phyloP scores from a whole-genome alignment of 148 eudicot genomes.

The Camellia granthamiana region DNA sequence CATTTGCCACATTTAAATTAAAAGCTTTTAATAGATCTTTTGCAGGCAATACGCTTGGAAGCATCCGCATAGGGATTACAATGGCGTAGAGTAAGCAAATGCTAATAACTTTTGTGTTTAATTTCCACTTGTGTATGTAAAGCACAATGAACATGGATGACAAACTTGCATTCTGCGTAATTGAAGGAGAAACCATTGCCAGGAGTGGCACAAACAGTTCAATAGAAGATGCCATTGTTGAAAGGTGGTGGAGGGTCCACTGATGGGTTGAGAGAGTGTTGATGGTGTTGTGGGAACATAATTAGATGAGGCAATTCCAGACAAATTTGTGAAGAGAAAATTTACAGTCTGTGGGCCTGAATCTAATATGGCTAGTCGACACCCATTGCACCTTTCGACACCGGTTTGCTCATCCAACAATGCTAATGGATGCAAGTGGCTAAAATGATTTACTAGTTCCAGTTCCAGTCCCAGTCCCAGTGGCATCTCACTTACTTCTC shows the following conservation, averaged over 20 bases:
- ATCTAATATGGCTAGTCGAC: background rate
- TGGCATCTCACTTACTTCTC: background rate
- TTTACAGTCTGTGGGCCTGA: background rate
- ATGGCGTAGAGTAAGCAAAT: background rate
- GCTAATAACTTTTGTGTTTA: background rate
- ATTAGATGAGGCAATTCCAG: background rate
- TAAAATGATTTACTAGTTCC: background rate
- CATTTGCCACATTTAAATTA: background rate
- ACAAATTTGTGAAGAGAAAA: background rate
- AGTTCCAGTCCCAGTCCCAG: no score
- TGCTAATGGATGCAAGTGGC: background rate
- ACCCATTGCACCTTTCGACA: background rate
- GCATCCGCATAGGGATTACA: background rate
- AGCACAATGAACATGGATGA: no score
- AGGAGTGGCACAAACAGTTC: background rate
- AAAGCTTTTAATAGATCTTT: background rate
- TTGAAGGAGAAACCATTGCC: background rate
- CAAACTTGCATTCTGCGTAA: background rate
- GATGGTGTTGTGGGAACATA: background rate
- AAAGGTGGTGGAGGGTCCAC: background rate
- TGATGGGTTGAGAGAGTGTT: background rate
- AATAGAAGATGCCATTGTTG: background rate
- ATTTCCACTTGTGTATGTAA: no score
- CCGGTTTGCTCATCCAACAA: background rate
- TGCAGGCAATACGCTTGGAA: background rate